Base-by-base conservation (phyloP, 768 basidiomycete genomes). In the Suillus decipiens region DNA sequence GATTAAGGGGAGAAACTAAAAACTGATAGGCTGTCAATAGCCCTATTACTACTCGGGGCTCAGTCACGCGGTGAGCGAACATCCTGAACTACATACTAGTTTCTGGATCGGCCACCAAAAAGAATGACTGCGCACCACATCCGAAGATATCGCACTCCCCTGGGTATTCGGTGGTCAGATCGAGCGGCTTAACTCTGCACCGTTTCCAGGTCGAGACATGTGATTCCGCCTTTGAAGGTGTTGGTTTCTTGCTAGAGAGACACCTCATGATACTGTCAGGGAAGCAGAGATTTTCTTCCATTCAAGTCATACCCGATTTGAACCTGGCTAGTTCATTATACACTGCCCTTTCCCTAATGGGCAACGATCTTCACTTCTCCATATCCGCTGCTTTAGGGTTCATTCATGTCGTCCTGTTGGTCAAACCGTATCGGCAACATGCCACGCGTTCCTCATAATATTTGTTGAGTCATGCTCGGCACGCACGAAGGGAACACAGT, bases 321-420 rank as follows among this genome's bases (percentile, higher is more conserved):
- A 57, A 28, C 39, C 56, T 57, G 37, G 12, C 41, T 17, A 42
- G 28, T 24, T 41, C 39, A 41, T 28, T 6, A 31, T 41, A 39
- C 39, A 11, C 39, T 41, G 24, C 9, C 17, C 6, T 57, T 28
- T 28, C 39, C 56, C 39, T n/a, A 74, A 72, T 63, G 60, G 73
- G 74, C 66, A 72, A 62, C 69, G 24, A 47, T 51, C 48, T 61
- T 53, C 59, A 61, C 61, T 73, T 71, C 39, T 61, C 66, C 64
- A 73, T 59, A 69, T 74, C 74, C 73, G 71, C 67, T 69, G 62
- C 64, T 67, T 74, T 73, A 73, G 71, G 71, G 73, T 74, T 72
- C 63, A 64, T 60, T 39, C 37, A 14, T 12, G 37, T 39, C 43
- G 56, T 64, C 37, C n/a, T 5, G 17, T 64, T 65, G 56, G 62